Conservation (phyloP, 768 basidiomycete species). For the Macrolepiota albuminosa region DNA sequence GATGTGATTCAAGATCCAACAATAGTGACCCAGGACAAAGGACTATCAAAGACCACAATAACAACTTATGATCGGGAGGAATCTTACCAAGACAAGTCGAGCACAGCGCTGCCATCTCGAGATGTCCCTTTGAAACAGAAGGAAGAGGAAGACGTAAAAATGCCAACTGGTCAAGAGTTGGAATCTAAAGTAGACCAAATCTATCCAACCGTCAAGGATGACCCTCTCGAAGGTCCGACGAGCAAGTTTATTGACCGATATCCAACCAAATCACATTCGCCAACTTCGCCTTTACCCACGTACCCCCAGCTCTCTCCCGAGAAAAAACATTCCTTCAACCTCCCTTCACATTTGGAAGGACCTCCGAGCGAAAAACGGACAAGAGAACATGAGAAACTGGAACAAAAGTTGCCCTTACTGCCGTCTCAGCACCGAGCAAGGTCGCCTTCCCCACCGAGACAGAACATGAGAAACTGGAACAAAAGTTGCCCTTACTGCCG, state of each 20-base stretch:
- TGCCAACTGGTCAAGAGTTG: neutral
- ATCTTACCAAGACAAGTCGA: neutral
- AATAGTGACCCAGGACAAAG: neutral
- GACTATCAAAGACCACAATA: neutral
- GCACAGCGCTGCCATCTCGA: neutral
- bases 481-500: neutral
- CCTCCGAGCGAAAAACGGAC: neutral
- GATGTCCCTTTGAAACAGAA: neutral
- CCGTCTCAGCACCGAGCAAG: constrained; percentile 8
- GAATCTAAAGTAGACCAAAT: neutral
- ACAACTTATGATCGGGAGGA: neutral
- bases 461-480: neutral
- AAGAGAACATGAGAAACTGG: neutral
- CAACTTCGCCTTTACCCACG: neutral
- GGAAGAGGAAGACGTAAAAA: neutral
- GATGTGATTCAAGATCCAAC: neutral
- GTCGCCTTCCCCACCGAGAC: no score
- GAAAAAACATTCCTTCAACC: neutral
- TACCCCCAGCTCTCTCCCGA: neutral
- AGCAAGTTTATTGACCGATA: neutral
- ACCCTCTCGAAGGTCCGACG: neutral
- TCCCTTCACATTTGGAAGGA: neutral
- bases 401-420: neutral
- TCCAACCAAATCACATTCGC: neutral
- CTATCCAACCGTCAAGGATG: neutral